Percentiles rank a stretch among this genome's conserved stretches.
Conservation (phyloP, 2,329 filamentous ascomycete genomes). For the Ramularia endophylla region DNA sequence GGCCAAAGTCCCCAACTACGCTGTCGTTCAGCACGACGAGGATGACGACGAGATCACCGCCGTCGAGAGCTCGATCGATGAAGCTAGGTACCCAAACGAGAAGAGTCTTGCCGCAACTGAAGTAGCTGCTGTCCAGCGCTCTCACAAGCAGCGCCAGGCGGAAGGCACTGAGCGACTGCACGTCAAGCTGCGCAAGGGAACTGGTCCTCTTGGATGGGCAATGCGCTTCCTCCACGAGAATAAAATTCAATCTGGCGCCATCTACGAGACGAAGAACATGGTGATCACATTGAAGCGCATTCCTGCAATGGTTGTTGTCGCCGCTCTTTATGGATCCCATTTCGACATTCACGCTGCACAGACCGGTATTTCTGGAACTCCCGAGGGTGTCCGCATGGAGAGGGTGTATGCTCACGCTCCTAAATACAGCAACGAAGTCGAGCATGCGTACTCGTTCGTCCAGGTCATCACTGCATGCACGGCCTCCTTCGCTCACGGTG, state of each 20-base stretch:
- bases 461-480: constrained; percentile 64
- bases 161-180: constrained; percentile 54
- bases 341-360: constrained; percentile 79
- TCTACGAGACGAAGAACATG: constrained; percentile 71
- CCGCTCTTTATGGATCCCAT: constrained; percentile 65
- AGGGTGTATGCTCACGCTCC: constrained; percentile 52
- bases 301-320: constrained; percentile 60
- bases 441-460: constrained; percentile 61
- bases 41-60: constrained; percentile 33
- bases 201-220: constrained; percentile 72
- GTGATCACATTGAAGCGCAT: constrained; percentile 57
- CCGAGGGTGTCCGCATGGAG: constrained; percentile 63
- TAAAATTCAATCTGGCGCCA: constrained; percentile 63
- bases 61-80: constrained; percentile 33
- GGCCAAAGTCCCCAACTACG: constrained; percentile 66
- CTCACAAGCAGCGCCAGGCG: constrained; percentile 58
- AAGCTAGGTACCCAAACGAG: constrained; percentile 37
- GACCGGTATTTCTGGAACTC: constrained; percentile 62
- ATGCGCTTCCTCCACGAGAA: constrained; percentile 72
- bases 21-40: constrained; percentile 64
- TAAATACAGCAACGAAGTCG: constrained; percentile 58
- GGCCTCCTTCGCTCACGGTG: constrained; percentile 65
- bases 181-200: constrained; percentile 55
- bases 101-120: constrained; percentile 33
- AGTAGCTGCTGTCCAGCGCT: neutral